Evolutionary conservation across 73 alveolate species (phyloP).

Genomic region (Stentor roeselii): DNA sequence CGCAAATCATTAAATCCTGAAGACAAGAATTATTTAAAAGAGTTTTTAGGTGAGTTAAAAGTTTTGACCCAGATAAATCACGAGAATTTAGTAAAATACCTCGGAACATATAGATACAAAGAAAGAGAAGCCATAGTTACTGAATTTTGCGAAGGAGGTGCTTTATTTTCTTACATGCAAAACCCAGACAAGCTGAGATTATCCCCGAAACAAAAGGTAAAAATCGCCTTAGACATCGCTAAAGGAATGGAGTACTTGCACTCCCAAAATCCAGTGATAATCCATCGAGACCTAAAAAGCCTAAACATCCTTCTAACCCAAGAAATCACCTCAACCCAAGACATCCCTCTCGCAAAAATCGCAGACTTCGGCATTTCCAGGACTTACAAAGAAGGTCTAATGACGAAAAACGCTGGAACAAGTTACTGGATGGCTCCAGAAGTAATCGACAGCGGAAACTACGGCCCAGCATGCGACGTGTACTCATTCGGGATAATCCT

Average conservation of each 20-base stretch:
- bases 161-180: conserved; percentile 78
- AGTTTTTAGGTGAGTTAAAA: no score
- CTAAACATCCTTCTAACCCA: conserved; percentile 83
- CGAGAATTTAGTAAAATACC: no score
- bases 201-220: conserved; percentile 71
- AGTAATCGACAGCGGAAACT: conserved; percentile 34
- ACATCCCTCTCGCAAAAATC: no score
- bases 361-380: conserved; percentile 94
- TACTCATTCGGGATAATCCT: conserved; percentile 95
- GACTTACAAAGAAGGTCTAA: conserved; percentile 77
- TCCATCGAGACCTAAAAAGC: conserved; percentile 89
- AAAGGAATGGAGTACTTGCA: conserved; percentile 85
- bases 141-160: conserved; percentile 85
- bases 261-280: conserved; percentile 76
- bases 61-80: no score
- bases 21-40: no score
- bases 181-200: conserved; percentile 52
- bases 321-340: conserved; percentile 57
- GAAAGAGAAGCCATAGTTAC: no score
- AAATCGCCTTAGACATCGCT: conserved; percentile 86
- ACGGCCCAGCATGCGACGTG: conserved; percentile 97
- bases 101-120: no score
- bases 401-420: conserved; percentile 76
- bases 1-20: no score
- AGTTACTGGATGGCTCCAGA: conserved; percentile 35